Percentiles rank a stretch among this genome's conserved stretches.
Conservation (phyloP, 208 protist genomes). For the Porcisia hertigi region DNA sequence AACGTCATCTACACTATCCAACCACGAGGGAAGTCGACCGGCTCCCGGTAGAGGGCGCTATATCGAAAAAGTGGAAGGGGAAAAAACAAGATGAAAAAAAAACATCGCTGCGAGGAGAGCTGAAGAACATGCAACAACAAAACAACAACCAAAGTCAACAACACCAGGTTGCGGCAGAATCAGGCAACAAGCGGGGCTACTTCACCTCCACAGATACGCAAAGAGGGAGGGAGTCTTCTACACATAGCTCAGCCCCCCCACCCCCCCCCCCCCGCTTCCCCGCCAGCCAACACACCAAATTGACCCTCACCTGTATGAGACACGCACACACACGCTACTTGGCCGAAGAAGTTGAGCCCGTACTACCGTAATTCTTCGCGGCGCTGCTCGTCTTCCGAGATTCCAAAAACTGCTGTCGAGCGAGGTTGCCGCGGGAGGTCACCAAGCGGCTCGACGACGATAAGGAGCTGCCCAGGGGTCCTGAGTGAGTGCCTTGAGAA, state of each 20-base stretch:
- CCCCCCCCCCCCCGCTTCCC: too few species aligned
- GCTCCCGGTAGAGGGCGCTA: not conserved
- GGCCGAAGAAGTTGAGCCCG: not conserved
- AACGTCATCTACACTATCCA: not conserved
- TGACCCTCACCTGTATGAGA: not conserved
- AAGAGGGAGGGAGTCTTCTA: too few species aligned
- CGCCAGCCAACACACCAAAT: not conserved
- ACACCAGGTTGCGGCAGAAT: too few species aligned
- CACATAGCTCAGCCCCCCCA: too few species aligned
- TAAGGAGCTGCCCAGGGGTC: slow-evolving; percentile 1
- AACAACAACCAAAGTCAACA: not conserved
- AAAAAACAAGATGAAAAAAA: slow-evolving; percentile 4
- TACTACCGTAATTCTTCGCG: slow-evolving; percentile 25
- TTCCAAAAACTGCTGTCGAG: slow-evolving; percentile 71
- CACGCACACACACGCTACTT: not conserved
- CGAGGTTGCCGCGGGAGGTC: slow-evolving; percentile 48
- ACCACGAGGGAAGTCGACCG: not conserved
- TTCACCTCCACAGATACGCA: too few species aligned
- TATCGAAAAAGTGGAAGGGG: not conserved
- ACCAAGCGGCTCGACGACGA: slow-evolving; percentile 30
- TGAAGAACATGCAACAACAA: not conserved
- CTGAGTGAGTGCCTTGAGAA: slow-evolving; percentile 3
- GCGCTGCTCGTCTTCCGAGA: slow-evolving; percentile 33
- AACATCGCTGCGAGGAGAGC: not conserved
- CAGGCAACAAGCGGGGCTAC: too few species aligned